Conservation (phyloP, 352 stramenopile species). For the Phytophthora melonis region DNA sequence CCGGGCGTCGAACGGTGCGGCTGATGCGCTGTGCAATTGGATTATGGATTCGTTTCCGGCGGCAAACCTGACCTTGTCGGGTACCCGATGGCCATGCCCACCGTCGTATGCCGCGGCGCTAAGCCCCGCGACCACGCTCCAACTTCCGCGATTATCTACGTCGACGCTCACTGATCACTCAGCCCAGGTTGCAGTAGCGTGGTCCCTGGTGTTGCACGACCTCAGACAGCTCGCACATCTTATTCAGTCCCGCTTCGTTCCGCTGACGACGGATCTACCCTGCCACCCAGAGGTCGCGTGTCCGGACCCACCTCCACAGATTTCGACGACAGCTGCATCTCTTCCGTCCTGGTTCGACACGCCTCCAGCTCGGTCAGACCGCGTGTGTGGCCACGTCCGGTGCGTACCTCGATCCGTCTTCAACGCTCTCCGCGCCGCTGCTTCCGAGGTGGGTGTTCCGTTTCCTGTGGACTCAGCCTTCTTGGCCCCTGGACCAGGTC, state of each 20-base stretch:
- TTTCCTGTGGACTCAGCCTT: not conserved
- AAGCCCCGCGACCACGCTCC: not conserved
- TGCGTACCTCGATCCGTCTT: not conserved
- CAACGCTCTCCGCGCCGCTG: not conserved
- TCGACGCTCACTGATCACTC: not conserved
- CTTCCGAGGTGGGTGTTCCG: not conserved
- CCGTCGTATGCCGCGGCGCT: not conserved
- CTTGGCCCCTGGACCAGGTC: no score
- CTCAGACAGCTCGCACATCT: not conserved
- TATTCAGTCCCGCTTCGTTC: not conserved
- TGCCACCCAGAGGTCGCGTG: not conserved
- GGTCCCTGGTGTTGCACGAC: conserved; percentile 12
- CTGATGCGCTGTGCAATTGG: conserved; percentile 32
- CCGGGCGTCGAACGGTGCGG: not conserved
- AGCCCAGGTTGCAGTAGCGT: not conserved
- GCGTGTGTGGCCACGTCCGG: not conserved
- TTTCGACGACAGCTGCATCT: not conserved
- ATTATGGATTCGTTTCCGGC: conserved; percentile 19
- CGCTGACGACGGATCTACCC: not conserved
- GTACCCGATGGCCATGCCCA: not conserved
- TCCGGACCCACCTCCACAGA: not conserved
- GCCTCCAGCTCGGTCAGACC: not conserved
- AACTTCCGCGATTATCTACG: not conserved
- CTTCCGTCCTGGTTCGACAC: not conserved
- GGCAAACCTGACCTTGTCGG: not conserved